Conservation (phyloP, 257 asterid genomes). For the Coffea eugenioides region DNA sequence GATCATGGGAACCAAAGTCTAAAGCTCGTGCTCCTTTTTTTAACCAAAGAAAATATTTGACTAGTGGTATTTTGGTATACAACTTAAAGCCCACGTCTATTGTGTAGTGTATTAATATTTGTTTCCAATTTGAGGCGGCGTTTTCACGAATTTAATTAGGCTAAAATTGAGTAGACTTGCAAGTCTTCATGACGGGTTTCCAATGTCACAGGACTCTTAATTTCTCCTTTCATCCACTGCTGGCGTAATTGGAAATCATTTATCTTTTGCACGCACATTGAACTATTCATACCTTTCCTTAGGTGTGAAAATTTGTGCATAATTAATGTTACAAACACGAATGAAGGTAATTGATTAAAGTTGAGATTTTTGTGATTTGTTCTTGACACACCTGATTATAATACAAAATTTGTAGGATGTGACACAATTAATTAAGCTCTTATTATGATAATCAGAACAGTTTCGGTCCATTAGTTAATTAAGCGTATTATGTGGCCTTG, state of each 20-base stretch:
- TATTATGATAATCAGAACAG: too few relatives aligned
- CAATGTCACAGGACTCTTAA: background rate
- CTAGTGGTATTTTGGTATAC: background rate
- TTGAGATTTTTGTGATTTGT: background rate
- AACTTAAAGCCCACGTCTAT: background rate
- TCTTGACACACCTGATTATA: background rate
- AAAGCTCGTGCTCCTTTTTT: background rate
- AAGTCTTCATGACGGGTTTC: background rate
- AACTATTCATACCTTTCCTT: background rate
- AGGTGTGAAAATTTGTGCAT: background rate
- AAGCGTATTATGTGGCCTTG: too few relatives aligned
- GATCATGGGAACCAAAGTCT: background rate
- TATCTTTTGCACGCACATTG: background rate
- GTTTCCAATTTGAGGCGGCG: slow-evolving; percentile 3
- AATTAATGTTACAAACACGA: background rate
- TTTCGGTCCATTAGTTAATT: too few relatives aligned
- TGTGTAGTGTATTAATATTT: background rate
- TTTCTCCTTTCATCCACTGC: background rate
- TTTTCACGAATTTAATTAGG: background rate
- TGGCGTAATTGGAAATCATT: background rate
- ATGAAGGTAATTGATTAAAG: background rate
- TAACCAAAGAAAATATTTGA: background rate
- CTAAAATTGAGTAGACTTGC: background rate
- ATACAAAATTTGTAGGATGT: background rate
- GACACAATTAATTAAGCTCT: background rate